A percentile compares a stretch with the other conserved stretches of the same genome.
These are phyloP conservation scores for Coccomyxa sp. DNA, from an alignment of 139 green algal species.

Conservation along the genomic window DNA sequence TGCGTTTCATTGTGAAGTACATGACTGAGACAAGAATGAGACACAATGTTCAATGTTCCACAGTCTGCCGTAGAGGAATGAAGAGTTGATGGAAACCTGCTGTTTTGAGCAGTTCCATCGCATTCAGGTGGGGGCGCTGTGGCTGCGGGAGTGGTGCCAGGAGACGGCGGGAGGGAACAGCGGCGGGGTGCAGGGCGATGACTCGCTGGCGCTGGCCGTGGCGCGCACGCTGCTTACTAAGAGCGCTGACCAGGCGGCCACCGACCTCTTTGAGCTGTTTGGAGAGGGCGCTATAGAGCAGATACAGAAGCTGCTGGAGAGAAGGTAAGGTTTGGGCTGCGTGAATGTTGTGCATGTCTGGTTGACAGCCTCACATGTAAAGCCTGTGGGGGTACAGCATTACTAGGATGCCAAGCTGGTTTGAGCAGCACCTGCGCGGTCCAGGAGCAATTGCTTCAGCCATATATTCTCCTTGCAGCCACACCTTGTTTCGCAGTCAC, in stretches of 20 bases:
- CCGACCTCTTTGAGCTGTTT: slow-evolving; percentile 80
- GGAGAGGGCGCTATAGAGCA: slow-evolving; percentile 70
- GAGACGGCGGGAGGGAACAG: not conserved
- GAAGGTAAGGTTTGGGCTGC: slow-evolving; percentile 32
- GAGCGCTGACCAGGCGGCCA: slow-evolving; percentile 46
- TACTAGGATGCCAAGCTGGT: no score
- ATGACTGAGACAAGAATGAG: no score
- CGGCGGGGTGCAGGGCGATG: slow-evolving; percentile 18
- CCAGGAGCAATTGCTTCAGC: not conserved
- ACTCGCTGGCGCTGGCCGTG: slow-evolving; percentile 25
- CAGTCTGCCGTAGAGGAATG: no score
- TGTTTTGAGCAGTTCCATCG: no score
- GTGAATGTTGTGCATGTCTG: not conserved
- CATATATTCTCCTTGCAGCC: not conserved
- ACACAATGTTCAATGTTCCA: no score
- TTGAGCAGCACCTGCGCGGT: no score
- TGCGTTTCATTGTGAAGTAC: no score
- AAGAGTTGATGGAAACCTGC: no score
- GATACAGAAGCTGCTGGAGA: slow-evolving; percentile 56
- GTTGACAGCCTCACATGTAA: not conserved
- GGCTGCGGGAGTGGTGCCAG: slow-evolving; percentile 19
- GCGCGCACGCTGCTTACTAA: slow-evolving; percentile 21
- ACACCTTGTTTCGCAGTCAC: not conserved
- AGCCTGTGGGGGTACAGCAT: no score
- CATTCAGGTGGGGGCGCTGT: slow-evolving; percentile 12